Evolutionary conservation across 345 rosid genomes (phyloP), one percentile per base, ranked within the genome.

Genomic region (Eucalyptus sp.): DNA sequence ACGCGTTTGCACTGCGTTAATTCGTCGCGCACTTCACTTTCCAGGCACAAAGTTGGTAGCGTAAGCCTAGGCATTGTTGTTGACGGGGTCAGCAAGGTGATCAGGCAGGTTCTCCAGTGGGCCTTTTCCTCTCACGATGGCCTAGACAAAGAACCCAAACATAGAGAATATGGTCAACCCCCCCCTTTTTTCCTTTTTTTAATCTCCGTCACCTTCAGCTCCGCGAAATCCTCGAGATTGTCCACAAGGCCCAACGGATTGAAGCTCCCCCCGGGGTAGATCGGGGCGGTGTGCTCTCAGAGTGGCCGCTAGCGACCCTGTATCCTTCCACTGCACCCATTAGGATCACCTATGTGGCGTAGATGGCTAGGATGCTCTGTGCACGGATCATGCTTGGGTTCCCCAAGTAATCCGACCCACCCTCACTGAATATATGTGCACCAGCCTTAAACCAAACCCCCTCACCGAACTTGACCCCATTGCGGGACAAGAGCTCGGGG

Each of bases 261-360:
- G 29, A 90, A 90, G 62, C 52, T 87, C 13, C 86, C 81, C 24
- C 88, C 86, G 0, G 66, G 86, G 13, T 46, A 71, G 83, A 76
- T 41, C 27, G 88, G 88, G 86, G 54, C 86, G 13, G 48, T 86
- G 25, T 52, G 79, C 85, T 88, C 88, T 33, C 86, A 81, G n/a
- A 85, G 37, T 51, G 88, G 29, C 91, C 89, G 13, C 86, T 60
- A 7, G 89, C 86, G 29, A 88, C 41, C 20, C 88, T n/a, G 80
- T 52, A 90, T 60, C 91, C 91, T 66, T 88, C 89, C 54, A 48
- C 90, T 27, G 84, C 87, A 10, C 88, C 91, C 88, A 90, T 90
- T 37, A 88, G 22, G 37, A 88, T 5, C 43, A 88, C 85, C 86
- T 90, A 66, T 31, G 84, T 79, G 7, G 90, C 43, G 87, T 87